These are phyloP conservation scores for Didymella pinodella DNA, from an alignment of 2,329 filamentous ascomycete species.

Conservation along the genomic window DNA sequence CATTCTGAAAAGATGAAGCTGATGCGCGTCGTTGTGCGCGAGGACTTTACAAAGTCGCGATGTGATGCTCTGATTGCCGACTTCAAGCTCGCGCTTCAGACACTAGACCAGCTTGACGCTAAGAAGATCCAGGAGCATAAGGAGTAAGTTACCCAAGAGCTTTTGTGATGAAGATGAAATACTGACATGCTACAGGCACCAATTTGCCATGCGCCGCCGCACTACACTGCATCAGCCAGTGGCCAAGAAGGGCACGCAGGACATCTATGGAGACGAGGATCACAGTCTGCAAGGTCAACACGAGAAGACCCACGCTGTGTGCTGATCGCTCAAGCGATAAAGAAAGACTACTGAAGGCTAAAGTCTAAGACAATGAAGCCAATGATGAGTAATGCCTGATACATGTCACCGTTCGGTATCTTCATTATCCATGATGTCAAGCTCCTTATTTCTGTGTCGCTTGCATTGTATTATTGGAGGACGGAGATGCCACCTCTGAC, in stretches of 20 bases:
- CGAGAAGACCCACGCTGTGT: constrained; percentile 89
- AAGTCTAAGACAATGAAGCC: neutral
- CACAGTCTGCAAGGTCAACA: constrained; percentile 90
- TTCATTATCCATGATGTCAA: too few relatives aligned
- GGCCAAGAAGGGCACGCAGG: constrained; percentile 47
- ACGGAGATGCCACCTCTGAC: too few relatives aligned
- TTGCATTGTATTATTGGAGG: too few relatives aligned
- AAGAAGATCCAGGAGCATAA: constrained; percentile 74
- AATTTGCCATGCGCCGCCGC: constrained; percentile 37
- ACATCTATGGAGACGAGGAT: constrained; percentile 75
- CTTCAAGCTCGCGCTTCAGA: constrained; percentile 76
- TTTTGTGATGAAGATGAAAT: neutral
- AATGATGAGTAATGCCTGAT: neutral
- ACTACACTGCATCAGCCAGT: constrained; percentile 39
- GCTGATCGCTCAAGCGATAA: constrained; percentile 56
- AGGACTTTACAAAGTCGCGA: constrained; percentile 85
- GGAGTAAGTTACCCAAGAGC: constrained; percentile 56
- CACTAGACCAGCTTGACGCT: constrained; percentile 77
- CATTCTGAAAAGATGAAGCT: constrained; percentile 85
- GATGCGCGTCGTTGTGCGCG: constrained; percentile 89
- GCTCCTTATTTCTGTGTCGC: too few relatives aligned
- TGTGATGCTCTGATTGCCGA: constrained; percentile 81
- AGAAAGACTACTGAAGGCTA: neutral
- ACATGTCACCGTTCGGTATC: neutral
- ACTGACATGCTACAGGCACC: constrained; percentile 2